Conservation (phyloP, 2,329 filamentous ascomycete species). For the Didymellaceae sp. region DNA sequence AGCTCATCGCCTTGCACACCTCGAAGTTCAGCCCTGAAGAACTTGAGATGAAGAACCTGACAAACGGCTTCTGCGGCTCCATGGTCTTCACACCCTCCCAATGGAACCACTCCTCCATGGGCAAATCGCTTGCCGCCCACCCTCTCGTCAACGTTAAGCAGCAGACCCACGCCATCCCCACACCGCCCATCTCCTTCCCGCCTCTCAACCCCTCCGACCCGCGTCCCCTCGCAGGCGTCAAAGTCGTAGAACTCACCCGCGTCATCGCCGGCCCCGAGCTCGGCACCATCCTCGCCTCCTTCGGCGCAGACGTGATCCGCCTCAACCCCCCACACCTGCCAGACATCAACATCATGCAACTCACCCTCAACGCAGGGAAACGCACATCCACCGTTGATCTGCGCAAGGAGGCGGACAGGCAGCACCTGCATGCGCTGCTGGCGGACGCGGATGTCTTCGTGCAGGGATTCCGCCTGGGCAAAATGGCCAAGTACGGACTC, state of each 20-base stretch:
- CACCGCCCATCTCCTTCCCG: conserved; percentile 37
- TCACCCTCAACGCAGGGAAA: conserved; percentile 52
- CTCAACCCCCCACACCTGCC: conserved; percentile 48
- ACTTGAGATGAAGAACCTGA: conserved; percentile 26
- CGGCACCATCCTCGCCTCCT: conserved; percentile 46
- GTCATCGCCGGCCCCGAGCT: conserved; percentile 52
- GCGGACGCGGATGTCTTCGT: conserved; percentile 59
- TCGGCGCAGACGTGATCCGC: conserved; percentile 54
- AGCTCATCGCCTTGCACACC: conserved; percentile 24
- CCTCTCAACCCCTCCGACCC: conserved; percentile 29
- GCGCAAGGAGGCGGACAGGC: conserved; percentile 35
- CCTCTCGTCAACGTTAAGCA: conserved; percentile 51
- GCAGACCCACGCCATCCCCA: conserved; percentile 40
- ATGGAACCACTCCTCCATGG: conserved; percentile 55
- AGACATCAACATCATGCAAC: conserved; percentile 44
- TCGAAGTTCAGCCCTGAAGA: conserved; percentile 45
- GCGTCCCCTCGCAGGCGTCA: conserved; percentile 52
- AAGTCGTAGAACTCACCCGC: conserved; percentile 46
- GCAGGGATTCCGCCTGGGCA: conserved; percentile 58
- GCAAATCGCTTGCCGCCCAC: conserved; percentile 51
- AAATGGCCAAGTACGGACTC: conserved; percentile 53
- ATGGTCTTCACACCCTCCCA: conserved; percentile 54
- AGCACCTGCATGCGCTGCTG: conserved; percentile 50
- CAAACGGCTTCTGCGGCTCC: conserved; percentile 43
- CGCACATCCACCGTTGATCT: conserved; percentile 55